phyloP scores from a whole-genome alignment of 768 basidiomycete genomes.

The Sporobolomyces roseus region DNA sequence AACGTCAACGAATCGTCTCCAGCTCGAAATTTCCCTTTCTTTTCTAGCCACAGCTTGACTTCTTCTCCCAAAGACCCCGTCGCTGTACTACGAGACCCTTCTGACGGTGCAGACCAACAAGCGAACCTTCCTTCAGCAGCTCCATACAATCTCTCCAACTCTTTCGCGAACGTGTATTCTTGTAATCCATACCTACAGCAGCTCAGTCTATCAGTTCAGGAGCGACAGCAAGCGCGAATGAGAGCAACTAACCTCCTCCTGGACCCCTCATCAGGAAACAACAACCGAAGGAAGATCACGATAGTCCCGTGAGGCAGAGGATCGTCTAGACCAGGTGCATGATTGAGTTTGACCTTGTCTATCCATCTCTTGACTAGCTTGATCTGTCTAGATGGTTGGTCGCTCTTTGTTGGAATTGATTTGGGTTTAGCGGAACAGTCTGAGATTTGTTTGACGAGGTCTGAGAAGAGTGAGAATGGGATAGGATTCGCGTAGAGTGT shows the following conservation, averaged over 20 bases:
- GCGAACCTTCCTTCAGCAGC: slow-evolving; percentile 46
- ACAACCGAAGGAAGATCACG: slow-evolving; percentile 62
- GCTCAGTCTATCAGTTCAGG: not conserved
- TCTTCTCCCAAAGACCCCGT: slow-evolving; percentile 69
- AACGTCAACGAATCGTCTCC: slow-evolving; percentile 19
- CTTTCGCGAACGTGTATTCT: slow-evolving; percentile 59
- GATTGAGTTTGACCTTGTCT: slow-evolving; percentile 18
- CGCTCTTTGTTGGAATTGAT: too few relatives aligned
- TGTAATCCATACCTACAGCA: slow-evolving; percentile 56
- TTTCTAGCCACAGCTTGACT: slow-evolving; percentile 54
- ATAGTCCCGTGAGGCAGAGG: slow-evolving; percentile 58
- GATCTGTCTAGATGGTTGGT: slow-evolving; percentile 5
- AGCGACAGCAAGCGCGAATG: not conserved
- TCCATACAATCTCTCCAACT: slow-evolving; percentile 57
- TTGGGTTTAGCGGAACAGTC: slow-evolving; percentile 14
- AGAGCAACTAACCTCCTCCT: slow-evolving; percentile 59
- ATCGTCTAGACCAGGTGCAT: slow-evolving; percentile 9
- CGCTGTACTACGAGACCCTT: slow-evolving; percentile 48
- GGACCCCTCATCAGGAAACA: slow-evolving; percentile 80
- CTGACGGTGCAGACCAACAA: slow-evolving; percentile 49
- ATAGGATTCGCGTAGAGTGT: slow-evolving; percentile 20
- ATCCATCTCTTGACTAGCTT: slow-evolving; percentile 34
- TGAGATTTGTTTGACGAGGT: slow-evolving; percentile 30
- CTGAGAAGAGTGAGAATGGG: slow-evolving; percentile 32
- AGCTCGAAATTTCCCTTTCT: slow-evolving; percentile 41